phyloP scores from a whole-genome alignment of 2,329 filamentous ascomycete genomes.

The Tolypocladium paradoxum region DNA sequence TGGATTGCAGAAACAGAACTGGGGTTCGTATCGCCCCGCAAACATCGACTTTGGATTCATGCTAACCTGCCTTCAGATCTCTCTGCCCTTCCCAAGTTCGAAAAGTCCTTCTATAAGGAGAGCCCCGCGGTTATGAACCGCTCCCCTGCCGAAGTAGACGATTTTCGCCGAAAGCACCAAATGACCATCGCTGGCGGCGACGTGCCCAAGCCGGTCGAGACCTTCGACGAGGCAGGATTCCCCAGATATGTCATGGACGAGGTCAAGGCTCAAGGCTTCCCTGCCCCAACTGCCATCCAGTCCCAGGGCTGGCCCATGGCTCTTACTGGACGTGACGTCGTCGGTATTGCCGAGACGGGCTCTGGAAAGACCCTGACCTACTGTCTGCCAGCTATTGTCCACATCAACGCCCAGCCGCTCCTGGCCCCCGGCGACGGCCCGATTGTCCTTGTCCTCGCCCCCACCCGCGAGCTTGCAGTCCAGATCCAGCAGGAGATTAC shows the following conservation, averaged over 20 bases:
- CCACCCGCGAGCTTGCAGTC: constrained; percentile 93
- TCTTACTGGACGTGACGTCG: constrained; percentile 92
- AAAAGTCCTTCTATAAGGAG: constrained; percentile 99
- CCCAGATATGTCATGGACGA: constrained; percentile 96
- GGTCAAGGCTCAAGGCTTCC: constrained; percentile 96
- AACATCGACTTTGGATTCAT: background rate
- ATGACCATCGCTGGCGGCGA: constrained; percentile 73
- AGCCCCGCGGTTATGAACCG: constrained; percentile 67
- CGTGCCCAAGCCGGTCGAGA: constrained; percentile 89
- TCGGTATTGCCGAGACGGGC: constrained; percentile 97
- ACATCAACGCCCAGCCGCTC: constrained; percentile 98
- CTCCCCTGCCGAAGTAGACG: constrained; percentile 69
- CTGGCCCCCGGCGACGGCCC: constrained; percentile 90
- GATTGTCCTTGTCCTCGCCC: constrained; percentile 90
- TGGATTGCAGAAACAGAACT: constrained; percentile 76
- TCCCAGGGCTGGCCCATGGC: constrained; percentile 99
- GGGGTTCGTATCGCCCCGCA: constrained; percentile 52
- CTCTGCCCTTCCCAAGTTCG: constrained; percentile 78
- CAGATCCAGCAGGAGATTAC: constrained; percentile 98
- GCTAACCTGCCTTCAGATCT: constrained; percentile 48
- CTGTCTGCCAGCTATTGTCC: constrained; percentile 93
- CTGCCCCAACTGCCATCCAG: constrained; percentile 88
- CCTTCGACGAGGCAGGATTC: constrained; percentile 95
- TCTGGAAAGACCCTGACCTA: constrained; percentile 99
- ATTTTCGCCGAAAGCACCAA: constrained; percentile 74